Conservation (phyloP, 108 stramenopile genomes). For the Cyclotella cryptica region DNA sequence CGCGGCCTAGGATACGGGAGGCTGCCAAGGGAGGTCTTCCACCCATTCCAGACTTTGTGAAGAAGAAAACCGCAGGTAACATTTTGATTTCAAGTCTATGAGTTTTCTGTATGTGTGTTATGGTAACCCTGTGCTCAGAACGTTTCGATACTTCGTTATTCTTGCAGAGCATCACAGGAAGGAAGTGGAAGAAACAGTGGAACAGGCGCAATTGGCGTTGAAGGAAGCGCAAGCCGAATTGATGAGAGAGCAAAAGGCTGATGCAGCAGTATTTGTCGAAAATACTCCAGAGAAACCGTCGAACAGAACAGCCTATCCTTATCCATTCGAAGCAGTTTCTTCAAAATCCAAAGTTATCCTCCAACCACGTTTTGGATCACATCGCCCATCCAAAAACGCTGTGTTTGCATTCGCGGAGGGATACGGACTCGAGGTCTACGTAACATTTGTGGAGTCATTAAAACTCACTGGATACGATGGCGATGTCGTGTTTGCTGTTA, state of each 20-base stretch:
- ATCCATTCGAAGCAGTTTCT: conserved; percentile 13
- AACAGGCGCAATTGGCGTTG: neutral
- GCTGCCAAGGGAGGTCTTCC: conserved; percentile 15
- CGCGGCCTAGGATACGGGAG: neutral
- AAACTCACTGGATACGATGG: conserved; percentile 60
- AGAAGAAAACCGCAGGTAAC: conserved; percentile 10
- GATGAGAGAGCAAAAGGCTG: neutral
- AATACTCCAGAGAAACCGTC: too few species aligned
- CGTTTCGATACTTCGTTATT: too few species aligned
- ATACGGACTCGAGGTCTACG: conserved; percentile 49
- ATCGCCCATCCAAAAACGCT: conserved; percentile 45
- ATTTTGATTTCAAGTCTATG: too few species aligned
- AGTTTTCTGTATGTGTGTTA: too few species aligned
- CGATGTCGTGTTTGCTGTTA: conserved; percentile 62
- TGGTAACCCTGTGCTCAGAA: too few species aligned
- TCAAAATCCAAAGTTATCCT: conserved; percentile 19
- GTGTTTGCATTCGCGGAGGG: conserved; percentile 45
- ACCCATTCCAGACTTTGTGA: conserved; percentile 12
- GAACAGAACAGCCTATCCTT: too few species aligned
- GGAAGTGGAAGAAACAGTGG: neutral
- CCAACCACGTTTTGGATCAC: conserved; percentile 33
- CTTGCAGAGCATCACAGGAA: neutral
- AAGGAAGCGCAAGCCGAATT: neutral
- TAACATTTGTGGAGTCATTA: conserved; percentile 58
- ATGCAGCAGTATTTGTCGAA: neutral